Percentiles rank a stretch among this genome's conserved stretches.
Conservation (phyloP, 306 rosid species). For the Pyrus communis region DNA sequence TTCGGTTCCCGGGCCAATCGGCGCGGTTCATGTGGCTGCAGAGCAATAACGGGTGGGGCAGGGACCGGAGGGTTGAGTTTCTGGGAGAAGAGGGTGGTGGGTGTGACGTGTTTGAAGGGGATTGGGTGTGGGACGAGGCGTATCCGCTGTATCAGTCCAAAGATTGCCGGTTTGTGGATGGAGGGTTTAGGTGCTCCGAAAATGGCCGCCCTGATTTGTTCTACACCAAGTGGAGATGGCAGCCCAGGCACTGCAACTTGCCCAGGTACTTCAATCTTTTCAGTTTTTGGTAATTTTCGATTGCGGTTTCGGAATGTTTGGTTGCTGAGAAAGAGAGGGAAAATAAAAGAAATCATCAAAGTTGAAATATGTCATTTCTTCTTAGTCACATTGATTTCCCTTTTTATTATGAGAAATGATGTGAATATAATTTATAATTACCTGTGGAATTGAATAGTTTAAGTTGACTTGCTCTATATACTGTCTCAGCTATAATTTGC, state of each 20-base stretch:
- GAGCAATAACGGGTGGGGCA: slow-evolving; percentile 21
- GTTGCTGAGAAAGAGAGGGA: neutral
- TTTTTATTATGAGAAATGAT: neutral
- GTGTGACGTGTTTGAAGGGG: slow-evolving; percentile 76
- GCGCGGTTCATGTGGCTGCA: slow-evolving; percentile 49
- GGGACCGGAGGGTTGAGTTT: slow-evolving; percentile 45
- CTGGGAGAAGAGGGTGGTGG: slow-evolving; percentile 34
- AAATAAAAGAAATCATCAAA: neutral
- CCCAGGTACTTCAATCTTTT: slow-evolving; percentile 46
- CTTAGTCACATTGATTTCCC: neutral
- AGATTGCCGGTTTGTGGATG: slow-evolving; percentile 59
- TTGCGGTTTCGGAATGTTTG: neutral
- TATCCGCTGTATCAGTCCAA: slow-evolving; percentile 68
- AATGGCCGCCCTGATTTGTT: slow-evolving; percentile 86
- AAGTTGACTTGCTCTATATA: neutral
- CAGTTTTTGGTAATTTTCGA: neutral
- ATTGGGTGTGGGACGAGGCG: slow-evolving; percentile 86
- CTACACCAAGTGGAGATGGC: slow-evolving; percentile 96
- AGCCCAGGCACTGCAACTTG: slow-evolving; percentile 68
- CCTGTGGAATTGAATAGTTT: neutral
- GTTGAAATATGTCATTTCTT: neutral
- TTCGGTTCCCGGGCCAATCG: slow-evolving; percentile 33
- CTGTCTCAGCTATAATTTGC: neutral
- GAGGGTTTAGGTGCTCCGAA: slow-evolving; percentile 79
- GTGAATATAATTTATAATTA: neutral